Evolutionary conservation across 805 yeast genomes (phyloP).

Genomic region (Ogataea allantospora): DNA sequence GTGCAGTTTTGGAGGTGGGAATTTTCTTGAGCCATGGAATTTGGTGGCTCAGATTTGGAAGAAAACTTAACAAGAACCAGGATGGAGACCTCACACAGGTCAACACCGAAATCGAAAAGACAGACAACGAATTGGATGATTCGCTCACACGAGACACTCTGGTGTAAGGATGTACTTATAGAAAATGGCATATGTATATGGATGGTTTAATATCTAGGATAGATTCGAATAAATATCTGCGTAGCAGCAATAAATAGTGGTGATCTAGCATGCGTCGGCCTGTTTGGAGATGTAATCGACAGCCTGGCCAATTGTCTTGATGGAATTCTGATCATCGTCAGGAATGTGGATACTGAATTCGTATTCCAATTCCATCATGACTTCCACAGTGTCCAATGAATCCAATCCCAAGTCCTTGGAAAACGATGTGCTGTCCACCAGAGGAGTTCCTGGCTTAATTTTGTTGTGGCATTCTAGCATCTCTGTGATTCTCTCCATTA

Average conservation of each 20-base stretch:
- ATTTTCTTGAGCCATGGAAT: slow-evolving; percentile 66
- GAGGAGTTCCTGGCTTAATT: slow-evolving; percentile 37
- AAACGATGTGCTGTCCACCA: slow-evolving; percentile 48
- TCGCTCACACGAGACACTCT: slow-evolving; percentile 1
- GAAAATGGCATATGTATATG: background rate
- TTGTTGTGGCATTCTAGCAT: slow-evolving; percentile 65
- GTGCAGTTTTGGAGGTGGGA: slow-evolving; percentile 74
- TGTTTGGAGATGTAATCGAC: slow-evolving; percentile 79
- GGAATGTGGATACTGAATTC: slow-evolving; percentile 79
- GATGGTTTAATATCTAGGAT: slow-evolving; percentile 3
- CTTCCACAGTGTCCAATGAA: slow-evolving; percentile 70
- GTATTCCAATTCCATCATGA: slow-evolving; percentile 70
- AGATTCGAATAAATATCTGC: slow-evolving; percentile 7
- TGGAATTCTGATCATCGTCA: slow-evolving; percentile 88
- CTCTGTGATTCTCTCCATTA: slow-evolving; percentile 60
- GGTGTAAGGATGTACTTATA: slow-evolving; percentile 2
- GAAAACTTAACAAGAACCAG: background rate
- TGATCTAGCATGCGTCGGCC: slow-evolving; percentile 40
- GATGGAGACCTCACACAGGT: slow-evolving; percentile 3
- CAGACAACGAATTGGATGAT: background rate
- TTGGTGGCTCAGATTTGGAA: slow-evolving; percentile 49
- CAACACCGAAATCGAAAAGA: background rate
- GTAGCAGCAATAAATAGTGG: background rate
- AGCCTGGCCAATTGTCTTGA: slow-evolving; percentile 92
- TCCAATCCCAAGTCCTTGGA: slow-evolving; percentile 67